phyloP scores from a whole-genome alignment of 768 basidiomycete genomes.

The Cystofilobasidium bisporidii region DNA sequence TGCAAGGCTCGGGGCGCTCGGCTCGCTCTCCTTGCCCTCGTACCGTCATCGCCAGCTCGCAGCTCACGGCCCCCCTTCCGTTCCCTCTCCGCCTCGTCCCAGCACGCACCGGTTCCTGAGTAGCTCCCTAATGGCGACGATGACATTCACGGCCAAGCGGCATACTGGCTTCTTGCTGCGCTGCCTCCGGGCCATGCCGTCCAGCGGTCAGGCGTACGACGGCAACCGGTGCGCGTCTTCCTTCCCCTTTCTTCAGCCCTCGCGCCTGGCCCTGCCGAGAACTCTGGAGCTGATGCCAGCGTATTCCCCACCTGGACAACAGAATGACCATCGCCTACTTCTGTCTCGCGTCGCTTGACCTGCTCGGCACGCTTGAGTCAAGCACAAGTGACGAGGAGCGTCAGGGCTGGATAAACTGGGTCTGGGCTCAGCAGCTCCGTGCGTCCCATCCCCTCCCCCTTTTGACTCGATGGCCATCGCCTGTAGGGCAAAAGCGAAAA shows the following conservation, averaged over 20 bases:
- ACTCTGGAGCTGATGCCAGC: too few species aligned
- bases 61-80: too few species aligned
- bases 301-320: too few species aligned
- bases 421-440: slow-evolving; percentile 80
- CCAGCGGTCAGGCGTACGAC: slow-evolving; percentile 7
- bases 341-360: slow-evolving; percentile 71
- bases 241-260: not conserved
- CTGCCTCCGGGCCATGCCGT: slow-evolving; percentile 20
- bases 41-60: not conserved
- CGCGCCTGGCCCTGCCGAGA: too few species aligned
- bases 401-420: slow-evolving; percentile 65
- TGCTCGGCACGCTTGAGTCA: slow-evolving; percentile 50
- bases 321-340: slow-evolving; percentile 85
- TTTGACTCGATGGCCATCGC: slow-evolving; percentile 30
- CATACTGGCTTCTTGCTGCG: slow-evolving; percentile 16
- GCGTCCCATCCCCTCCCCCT: slow-evolving; percentile 32
- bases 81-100: too few species aligned
- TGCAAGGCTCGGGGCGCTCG: too few species aligned
- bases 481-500: slow-evolving; percentile 24
- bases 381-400: slow-evolving; percentile 50
- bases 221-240: slow-evolving; percentile 11
- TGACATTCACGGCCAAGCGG: slow-evolving; percentile 4
- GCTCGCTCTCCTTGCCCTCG: too few species aligned
- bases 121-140: too few species aligned
- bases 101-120: too few species aligned